A percentile compares a stretch with the other conserved stretches of the same genome.
Evolutionary conservation across 2,329 filamentous ascomycete genomes (phyloP).

Genomic region (Rhytidhysteron rufulum): DNA sequence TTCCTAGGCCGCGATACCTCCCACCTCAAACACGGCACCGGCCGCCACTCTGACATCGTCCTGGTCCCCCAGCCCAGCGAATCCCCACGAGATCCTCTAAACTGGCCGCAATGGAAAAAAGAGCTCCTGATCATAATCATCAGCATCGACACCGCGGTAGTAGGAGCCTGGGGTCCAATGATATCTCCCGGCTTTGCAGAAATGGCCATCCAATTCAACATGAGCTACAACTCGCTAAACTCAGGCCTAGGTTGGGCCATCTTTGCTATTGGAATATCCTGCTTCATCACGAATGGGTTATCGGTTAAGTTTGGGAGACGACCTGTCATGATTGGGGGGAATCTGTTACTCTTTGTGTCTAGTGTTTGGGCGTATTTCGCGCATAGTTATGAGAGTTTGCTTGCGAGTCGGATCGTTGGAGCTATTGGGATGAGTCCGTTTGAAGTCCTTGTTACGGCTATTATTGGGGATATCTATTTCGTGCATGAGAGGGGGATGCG

Average conservation of each 20-base stretch:
- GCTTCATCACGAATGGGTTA: constrained; percentile 17
- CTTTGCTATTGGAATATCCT: constrained; percentile 17
- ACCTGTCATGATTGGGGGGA: constrained; percentile 17
- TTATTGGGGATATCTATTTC: constrained; percentile 45
- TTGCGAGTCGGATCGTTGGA: constrained; percentile 17
- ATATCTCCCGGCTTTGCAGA: constrained; percentile 15
- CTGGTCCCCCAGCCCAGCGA: constrained; percentile 21
- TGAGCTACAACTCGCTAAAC: constrained; percentile 16
- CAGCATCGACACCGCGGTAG: constrained; percentile 15
- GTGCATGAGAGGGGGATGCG: constrained; percentile 45
- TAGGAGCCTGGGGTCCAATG: constrained; percentile 20
- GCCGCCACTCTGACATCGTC: constrained; percentile 23
- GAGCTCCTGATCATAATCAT: constrained; percentile 18
- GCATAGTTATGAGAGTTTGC: constrained; percentile 12
- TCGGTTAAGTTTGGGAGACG: constrained; percentile 15
- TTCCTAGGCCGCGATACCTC: constrained; percentile 23
- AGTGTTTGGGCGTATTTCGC: constrained; percentile 19
- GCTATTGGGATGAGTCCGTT: constrained; percentile 21
- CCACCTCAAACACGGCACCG: constrained; percentile 22
- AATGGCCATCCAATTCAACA: constrained; percentile 17
- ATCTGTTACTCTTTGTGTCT: constrained; percentile 15
- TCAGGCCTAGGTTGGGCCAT: constrained; percentile 17
- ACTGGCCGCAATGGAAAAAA: constrained; percentile 22
- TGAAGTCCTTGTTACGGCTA: constrained; percentile 13
- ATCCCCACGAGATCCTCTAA: constrained; percentile 16